Percentiles rank a stretch among this genome's conserved stretches.
Evolutionary conservation across 2,329 filamentous ascomycete genomes (phyloP).

Genomic region (Fusarium sp.): DNA sequence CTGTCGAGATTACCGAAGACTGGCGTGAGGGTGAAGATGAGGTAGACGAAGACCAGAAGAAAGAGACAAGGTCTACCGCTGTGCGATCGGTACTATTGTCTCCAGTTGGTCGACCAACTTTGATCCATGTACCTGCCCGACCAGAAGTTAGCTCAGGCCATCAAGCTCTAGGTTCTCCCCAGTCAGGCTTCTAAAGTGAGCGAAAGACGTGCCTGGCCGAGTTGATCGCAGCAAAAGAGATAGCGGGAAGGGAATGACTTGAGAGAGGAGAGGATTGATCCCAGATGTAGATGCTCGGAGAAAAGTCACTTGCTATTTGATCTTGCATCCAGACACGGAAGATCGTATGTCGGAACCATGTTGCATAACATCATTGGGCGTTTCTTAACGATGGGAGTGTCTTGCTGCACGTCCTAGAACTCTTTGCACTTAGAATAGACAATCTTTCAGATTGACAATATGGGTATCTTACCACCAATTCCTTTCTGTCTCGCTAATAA

Average conservation of each 20-base stretch:
- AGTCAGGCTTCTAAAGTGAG: background rate
- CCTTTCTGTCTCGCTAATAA: background rate
- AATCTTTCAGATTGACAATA: background rate
- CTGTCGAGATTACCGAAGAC: background rate
- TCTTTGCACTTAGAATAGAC: background rate
- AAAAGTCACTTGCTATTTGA: background rate
- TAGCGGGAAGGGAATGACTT: background rate
- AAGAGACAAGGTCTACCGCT: background rate
- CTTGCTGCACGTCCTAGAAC: background rate
- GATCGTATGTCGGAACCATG: background rate
- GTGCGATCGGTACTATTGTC: background rate
- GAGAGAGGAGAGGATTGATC: background rate
- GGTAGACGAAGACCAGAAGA: background rate
- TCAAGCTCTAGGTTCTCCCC: background rate
- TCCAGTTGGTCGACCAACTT: background rate
- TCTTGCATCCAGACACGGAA: background rate
- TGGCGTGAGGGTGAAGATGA: background rate
- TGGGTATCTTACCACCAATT: conserved; percentile 23
- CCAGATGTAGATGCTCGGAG: background rate
- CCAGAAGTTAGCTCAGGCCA: background rate
- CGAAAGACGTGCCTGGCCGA: background rate
- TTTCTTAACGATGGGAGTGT: background rate
- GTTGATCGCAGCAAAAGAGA: background rate
- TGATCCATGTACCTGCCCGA: background rate
- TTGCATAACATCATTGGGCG: background rate